A percentile compares a stretch with the other conserved stretches of the same genome.
Evolutionary conservation across 768 basidiomycete genomes (phyloP).

Genomic region (Calocybe gangraenosa): DNA sequence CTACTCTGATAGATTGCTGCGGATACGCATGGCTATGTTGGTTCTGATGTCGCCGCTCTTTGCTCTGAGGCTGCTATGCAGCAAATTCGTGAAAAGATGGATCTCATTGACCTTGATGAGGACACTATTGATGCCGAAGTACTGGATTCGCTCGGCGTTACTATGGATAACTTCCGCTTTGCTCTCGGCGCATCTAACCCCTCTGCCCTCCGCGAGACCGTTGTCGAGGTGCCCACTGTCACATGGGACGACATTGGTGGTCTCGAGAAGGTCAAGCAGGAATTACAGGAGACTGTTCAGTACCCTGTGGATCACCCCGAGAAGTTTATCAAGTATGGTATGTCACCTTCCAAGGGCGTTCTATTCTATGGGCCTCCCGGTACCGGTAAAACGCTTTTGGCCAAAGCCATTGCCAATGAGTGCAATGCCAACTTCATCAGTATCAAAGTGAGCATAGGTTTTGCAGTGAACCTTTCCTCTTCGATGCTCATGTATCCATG

Average conservation of each 20-base stretch:
- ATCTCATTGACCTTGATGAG: slow-evolving; percentile 90
- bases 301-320: slow-evolving; percentile 99
- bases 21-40: slow-evolving; percentile 99
- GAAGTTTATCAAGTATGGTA: slow-evolving; percentile 99
- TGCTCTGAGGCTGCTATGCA: slow-evolving; percentile 99
- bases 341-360: slow-evolving; percentile 99
- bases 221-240: slow-evolving; percentile 97
- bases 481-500: background rate
- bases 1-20: slow-evolving; percentile 74
- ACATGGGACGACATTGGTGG: slow-evolving; percentile 99
- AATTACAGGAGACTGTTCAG: slow-evolving; percentile 98
- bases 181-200: slow-evolving; percentile 97
- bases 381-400: slow-evolving; percentile 98
- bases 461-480: background rate
- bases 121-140: slow-evolving; percentile 99
- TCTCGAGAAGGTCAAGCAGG: slow-evolving; percentile 98
- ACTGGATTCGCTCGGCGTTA: slow-evolving; percentile 96
- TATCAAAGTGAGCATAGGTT: slow-evolving; percentile 66
- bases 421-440: slow-evolving; percentile 99
- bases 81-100: slow-evolving; percentile 99
- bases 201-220: slow-evolving; percentile 97
- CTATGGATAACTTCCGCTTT: slow-evolving; percentile 99
- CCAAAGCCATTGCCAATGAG: slow-evolving; percentile 99
- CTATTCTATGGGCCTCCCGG: slow-evolving; percentile 99
- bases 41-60: slow-evolving; percentile 94